Base-by-base conservation (phyloP, 345 rosid species). In the Dipteronia dyeriana region DNA sequence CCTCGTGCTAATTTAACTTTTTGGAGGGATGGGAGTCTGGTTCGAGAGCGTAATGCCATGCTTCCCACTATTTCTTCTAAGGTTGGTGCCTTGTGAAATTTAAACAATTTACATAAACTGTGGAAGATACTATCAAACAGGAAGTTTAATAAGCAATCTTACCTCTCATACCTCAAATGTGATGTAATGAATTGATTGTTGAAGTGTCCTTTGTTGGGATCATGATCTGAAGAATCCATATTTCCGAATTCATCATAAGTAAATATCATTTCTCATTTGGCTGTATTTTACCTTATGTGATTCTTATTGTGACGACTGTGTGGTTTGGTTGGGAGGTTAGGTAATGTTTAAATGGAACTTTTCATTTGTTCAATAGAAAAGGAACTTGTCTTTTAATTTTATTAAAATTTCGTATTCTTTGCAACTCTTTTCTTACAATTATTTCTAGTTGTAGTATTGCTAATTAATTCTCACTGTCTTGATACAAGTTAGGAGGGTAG, bases 1-100 rank as follows among this genome's bases (percentile, higher is more conserved):
- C 95, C 91, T 1, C 88, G 92, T 20, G 92, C 95, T 56, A 91
- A 91, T 75, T 83, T 91, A 82, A 89, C 92, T 51, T 87, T 89
- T 56, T 88, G 95, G 95, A 85, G 95, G 85, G 69, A 87, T 64
- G 92, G 95, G 34, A 85, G 88, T 75, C 86, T 91, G 26, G 92
- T 91, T 8, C 88, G 82, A 65, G 95, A 86, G 80, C 87, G 88
- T 31, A 91, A 89, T 84, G 90, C 95, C 41, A 91, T 91, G 95
- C 95, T 91, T 20, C 92, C 91, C 5, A 91, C 92, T 7, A 86
- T 91, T 76, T 86, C 95, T 64, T 79, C 91, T 9, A 91, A 91
- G 91, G 95, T 88, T 77, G 6, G 41, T 72, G 54, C 51, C 57
- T 54, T 62, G 6, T 45, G 66, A 23, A 39, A 3, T 57, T 13